Evolutionary conservation across 768 basidiomycete species (phyloP).

Genomic region (Lactifluus pinguis): DNA sequence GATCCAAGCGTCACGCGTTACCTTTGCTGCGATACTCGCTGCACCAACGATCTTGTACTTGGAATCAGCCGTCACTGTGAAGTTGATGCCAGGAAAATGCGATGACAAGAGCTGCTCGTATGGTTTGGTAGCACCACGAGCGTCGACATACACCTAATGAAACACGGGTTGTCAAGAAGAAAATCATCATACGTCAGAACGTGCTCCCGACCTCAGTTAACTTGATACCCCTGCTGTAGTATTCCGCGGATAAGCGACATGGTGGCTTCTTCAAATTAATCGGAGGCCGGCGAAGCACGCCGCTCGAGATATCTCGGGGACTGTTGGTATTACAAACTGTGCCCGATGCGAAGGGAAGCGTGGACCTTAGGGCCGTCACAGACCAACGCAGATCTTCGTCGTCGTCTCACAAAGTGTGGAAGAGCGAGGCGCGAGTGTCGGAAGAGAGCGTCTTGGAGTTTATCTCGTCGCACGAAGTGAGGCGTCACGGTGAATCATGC

Average conservation of each 20-base stretch:
- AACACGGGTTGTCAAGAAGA: background rate
- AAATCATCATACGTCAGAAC: background rate
- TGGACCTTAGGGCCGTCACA: slow-evolving; percentile 44
- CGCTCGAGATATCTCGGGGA: slow-evolving; percentile 83
- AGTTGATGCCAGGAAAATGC: slow-evolving; percentile 66
- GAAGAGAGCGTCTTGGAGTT: slow-evolving; percentile 89
- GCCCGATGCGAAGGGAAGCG: background rate
- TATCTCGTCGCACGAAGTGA: slow-evolving; percentile 25
- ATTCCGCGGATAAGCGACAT: slow-evolving; percentile 80
- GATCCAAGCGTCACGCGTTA: slow-evolving; percentile 85
- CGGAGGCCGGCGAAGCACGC: slow-evolving; percentile 82
- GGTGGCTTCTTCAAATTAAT: slow-evolving; percentile 75
- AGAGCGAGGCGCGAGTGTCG: slow-evolving; percentile 53
- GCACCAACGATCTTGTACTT: slow-evolving; percentile 96
- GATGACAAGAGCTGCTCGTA: slow-evolving; percentile 79
- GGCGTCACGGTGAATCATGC: background rate
- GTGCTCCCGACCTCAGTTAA: slow-evolving; percentile 55
- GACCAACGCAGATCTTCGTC: slow-evolving; percentile 72
- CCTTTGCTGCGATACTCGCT: slow-evolving; percentile 94
- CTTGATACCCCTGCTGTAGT: slow-evolving; percentile 70
- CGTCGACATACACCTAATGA: slow-evolving; percentile 88
- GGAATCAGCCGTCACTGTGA: slow-evolving; percentile 92
- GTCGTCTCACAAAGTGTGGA: slow-evolving; percentile 61
- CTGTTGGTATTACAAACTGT: slow-evolving; percentile 34
- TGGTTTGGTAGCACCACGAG: slow-evolving; percentile 76